Base-by-base conservation (phyloP, 306 rosid genomes). In the Sindora glabra region DNA sequence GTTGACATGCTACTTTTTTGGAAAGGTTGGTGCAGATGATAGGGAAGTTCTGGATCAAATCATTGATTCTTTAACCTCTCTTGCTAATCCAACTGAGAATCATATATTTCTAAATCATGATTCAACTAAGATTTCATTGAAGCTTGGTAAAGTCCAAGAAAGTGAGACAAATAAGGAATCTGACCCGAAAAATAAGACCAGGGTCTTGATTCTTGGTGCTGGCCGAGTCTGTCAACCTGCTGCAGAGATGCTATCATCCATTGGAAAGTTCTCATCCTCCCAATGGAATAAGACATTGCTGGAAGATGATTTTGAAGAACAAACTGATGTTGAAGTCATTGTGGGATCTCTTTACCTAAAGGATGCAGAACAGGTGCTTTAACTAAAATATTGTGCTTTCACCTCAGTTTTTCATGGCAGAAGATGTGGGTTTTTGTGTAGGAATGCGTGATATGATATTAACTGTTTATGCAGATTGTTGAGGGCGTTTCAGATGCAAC, bases 161-260 rank as follows among this genome's bases (percentile, higher is more conserved):
- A 73, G 34, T 45, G 73, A 53, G 47, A 18, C 24, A 65, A 72
- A 56, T 65, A 79, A 80, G 76, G 83, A 58, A 69, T 41, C 70
- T 57, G 68, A 52, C 42, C 9, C 23, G 3, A 75, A 74, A 81
- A 80, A 68, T 64, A 88, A 86, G 84, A 66, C 77, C 26, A 70
- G 78, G 22, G 90, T 89, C 80, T 84, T 92, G 15, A 86, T 92
- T 63, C 85, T 92, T 64, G 98, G 98, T 16, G 98, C 98, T 9
- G 98, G 98, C 18, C 77, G 96, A 47, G 96, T 92, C 65, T 92
- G 98, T 73, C 86, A 73, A 68, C 98, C 98, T 41, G 96, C 98
- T 41, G 95, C 86, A 1, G 85, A 86, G 65, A 65, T 92, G 71
- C 54, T 92, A 64, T 83, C 87, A 14, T 86, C 96, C 56, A 14